Base-by-base conservation (phyloP, 2,329 filamentous ascomycete species). In the Cyclaneusma minus region DNA sequence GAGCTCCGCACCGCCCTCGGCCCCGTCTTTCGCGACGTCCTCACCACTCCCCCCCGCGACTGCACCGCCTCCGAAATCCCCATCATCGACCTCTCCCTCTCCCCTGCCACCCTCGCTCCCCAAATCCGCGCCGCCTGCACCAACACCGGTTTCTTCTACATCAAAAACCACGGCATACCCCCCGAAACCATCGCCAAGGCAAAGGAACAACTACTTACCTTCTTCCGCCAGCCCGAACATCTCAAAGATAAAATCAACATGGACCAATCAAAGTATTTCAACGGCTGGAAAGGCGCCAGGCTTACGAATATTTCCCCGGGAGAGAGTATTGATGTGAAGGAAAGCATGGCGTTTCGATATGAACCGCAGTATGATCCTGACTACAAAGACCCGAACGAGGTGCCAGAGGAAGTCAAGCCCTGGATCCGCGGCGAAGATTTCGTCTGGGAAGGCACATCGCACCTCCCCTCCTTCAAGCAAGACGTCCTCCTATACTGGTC, bases 311-410 rank as follows among this genome's bases (percentile, higher is more conserved):
- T 67, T 30, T 68, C 64, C 31, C 55, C 55, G 0, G 51, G 49
- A 18, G 63, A 65, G 40, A 54, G 52, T 13, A 38, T 54, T 34
- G 68, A 68, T 33, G 45, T 58, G 24, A 56, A 62, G 16, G 64
- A 71, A 44, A 55, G 41, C 41, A 29, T 48, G 5, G 36, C 51
- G 3, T 62, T 63, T 44, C 49, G 56, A 7, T 72, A 71, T 35
- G 56, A 62, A 18, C 61, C 65, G 1, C 42, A 52, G 13, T 54
- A 60, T 30, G 67, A 71, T 34, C 60, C 64, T 1, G 50, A 52
- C 2, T 43, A 49, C 7, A 44, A 48, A 22, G 44, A 56, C 19
- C 36, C 58, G 3, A 44, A 48, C 4, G 41, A 47, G 4, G 45
- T 68, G 2, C 60, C 63, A 0, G 43, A 48, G 1, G 48, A 62